These are phyloP conservation scores for Fusarium pseudocircinatum DNA, from an alignment of 2,329 filamentous ascomycete genomes.

Conservation along the genomic window DNA sequence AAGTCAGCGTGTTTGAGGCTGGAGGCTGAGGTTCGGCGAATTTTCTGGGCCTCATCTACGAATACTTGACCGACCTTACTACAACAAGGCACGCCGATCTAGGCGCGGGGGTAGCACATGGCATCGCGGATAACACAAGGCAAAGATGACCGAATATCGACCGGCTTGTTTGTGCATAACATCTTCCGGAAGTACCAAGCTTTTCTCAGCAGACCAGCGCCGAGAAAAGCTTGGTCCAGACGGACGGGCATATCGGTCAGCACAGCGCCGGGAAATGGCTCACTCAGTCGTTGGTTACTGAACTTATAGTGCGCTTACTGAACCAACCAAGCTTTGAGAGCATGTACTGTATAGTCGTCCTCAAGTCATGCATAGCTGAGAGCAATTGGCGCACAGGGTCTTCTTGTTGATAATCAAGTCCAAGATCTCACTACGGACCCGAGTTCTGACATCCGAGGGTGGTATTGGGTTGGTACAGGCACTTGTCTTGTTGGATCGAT, in stretches of 20 bases:
- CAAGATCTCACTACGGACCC: constrained; percentile 27
- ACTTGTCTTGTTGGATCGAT: constrained; percentile 32
- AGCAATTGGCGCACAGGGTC: constrained; percentile 4
- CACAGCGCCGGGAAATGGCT: constrained; percentile 18
- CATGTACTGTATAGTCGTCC: background rate
- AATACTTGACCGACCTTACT: constrained; percentile 16
- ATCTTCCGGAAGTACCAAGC: constrained; percentile 32
- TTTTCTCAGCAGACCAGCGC: constrained; percentile 29
- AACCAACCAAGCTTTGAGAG: background rate
- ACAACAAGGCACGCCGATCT: constrained; percentile 30
- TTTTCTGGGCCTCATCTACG: constrained; percentile 25
- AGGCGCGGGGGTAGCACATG: constrained; percentile 40
- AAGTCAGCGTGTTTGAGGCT: background rate
- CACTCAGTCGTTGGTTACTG: background rate
- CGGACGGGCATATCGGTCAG: constrained; percentile 9
- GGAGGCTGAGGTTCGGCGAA: constrained; percentile 21
- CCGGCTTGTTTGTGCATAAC: constrained; percentile 35
- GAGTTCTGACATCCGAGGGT: constrained; percentile 32
- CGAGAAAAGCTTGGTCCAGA: constrained; percentile 36
- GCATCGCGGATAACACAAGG: constrained; percentile 34
- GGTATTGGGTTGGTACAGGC: constrained; percentile 34
- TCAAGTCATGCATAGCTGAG: background rate
- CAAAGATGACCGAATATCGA: constrained; percentile 33
- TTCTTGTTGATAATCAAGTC: constrained; percentile 8
- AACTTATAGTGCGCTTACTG: background rate